A percentile compares a stretch with the other conserved stretches of the same genome.
Evolutionary conservation across 164 flowering plant species (phyloP).

Genomic region (Vitis rupestris): DNA sequence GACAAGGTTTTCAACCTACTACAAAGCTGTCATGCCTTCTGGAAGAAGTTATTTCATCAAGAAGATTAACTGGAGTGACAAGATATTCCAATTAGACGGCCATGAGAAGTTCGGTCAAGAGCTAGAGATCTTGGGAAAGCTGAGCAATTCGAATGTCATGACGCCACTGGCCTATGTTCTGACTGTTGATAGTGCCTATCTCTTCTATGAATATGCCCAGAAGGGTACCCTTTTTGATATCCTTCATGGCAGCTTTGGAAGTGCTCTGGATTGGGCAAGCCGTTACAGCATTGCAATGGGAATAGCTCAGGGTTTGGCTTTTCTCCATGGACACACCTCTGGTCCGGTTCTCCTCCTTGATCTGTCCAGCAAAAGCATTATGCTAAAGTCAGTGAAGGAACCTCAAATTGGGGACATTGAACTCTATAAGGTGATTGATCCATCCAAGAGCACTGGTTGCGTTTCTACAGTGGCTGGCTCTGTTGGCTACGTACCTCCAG

Average conservation of each 20-base stretch:
- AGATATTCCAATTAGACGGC: slow-evolving; percentile 56
- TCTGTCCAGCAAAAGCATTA: slow-evolving; percentile 55
- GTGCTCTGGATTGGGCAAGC: slow-evolving; percentile 59
- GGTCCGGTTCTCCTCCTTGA: slow-evolving; percentile 67
- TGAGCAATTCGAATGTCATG: slow-evolving; percentile 68
- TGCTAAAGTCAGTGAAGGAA: slow-evolving; percentile 63
- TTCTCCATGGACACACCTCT: slow-evolving; percentile 57
- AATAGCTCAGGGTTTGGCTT: slow-evolving; percentile 74
- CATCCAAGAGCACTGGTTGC: slow-evolving; percentile 69
- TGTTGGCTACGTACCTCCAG: slow-evolving; percentile 83
- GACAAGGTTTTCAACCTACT: slow-evolving; percentile 66
- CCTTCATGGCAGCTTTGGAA: slow-evolving; percentile 44
- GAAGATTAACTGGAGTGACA: slow-evolving; percentile 75
- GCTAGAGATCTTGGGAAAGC: slow-evolving; percentile 54
- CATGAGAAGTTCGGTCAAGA: slow-evolving; percentile 55
- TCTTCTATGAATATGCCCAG: slow-evolving; percentile 56
- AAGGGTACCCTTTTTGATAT: slow-evolving; percentile 61
- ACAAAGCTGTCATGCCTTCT: slow-evolving; percentile 68
- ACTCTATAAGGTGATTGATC: slow-evolving; percentile 73
- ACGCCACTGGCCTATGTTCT: slow-evolving; percentile 69
- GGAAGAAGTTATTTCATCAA: slow-evolving; percentile 64
- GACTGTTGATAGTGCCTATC: slow-evolving; percentile 56
- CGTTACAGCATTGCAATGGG: slow-evolving; percentile 75
- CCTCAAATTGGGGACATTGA: slow-evolving; percentile 75
- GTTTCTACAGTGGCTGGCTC: slow-evolving; percentile 74